Evolutionary conservation across 352 stramenopile genomes (phyloP), one percentile per base, ranked within the genome.

Genomic region (Phytopythium sindhum): DNA sequence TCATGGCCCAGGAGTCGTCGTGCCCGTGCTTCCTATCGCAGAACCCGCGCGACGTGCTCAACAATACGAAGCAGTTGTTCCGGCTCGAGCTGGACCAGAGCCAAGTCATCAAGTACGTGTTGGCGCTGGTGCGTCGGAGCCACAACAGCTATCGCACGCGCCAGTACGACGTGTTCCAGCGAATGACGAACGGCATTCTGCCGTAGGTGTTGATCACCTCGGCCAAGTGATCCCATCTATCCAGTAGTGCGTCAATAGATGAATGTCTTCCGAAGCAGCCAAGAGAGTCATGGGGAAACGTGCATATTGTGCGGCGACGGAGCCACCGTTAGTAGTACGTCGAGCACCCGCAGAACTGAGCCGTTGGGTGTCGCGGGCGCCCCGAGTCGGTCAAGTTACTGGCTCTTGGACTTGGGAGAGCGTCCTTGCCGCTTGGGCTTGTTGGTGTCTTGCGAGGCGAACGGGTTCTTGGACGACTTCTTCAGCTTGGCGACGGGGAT

Each of bases 1-100:
- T 99, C 62, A 99, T 98, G 76, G 94, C 95, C 8, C 85, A 97
- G 31, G 84, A 98, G 61, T 98, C 94, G 41, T 97, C 92, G 21
- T 99, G 98, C 59, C 95, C 95, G 52, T 99, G 96, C 77, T 99
- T 99, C 64, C 66, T 92, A 14, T 89, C 79, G 15, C 86, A 93
- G 59, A 83, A 91, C 56, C 78, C 87, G 42, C 74, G 75, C 26
- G 83, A 90, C 64, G 79, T 95, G 29, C 67, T 96, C 44, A 90
- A 80, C 61, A 70, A 78, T 26, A 91, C 89, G 17, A 87, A 93
- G 65, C 71, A 79, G 48, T 76, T 93, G 17, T 93, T 97, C 64
- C 86, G 81, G 31, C 80, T 95, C 3, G 73, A 95, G 19, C 75
- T 92, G 52, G 78, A 90, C 60, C 88, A 94, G 73, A 88, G 81